Evolutionary conservation across 176 grass and related monocot genomes (phyloP), one percentile per base, ranked within the genome.

Genomic region (Oryza longistaminata): DNA sequence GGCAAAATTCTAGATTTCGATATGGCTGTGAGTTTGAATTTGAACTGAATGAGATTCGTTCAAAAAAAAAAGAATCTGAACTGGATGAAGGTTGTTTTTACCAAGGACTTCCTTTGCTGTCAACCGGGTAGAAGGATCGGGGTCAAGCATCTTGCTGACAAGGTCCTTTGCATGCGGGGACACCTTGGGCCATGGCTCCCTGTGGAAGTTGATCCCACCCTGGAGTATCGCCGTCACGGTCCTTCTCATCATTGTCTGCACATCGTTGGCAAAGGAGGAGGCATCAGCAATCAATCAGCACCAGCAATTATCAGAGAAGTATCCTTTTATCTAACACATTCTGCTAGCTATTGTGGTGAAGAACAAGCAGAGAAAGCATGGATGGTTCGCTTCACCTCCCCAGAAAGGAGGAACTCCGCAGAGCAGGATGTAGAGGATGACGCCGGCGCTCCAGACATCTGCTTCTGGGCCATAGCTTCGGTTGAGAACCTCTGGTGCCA

Each of bases 141-240:
- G 93, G 75, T 97, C 93, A 33, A 97, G 93, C 93, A 97, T 93
- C 66, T 79, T 75, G 81, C 72, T 89, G 58, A 95, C 88, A 66
- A 95, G 95, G 68, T 93, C 91, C 83, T 95, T 97, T 7, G 95
- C 95, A 86, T 83, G 91, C 19, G 90, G 87, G n/a, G 95, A 97
- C 61, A 97, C 82, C 82, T 86, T 95, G 45, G 87, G 82, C 95
- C 95, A 97, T 64, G 95, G 95, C 40, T 97, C 92, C 76, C 85
- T 91, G 58, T 95, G 74, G 19, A 95, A 92, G 55, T 89, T 85
- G 71, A 94, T 87, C 69, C 85, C 87, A 50, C 87, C 82, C 11
- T 60, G 68, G 11, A 97, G 78, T 78, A 97, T 97, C 3, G 93
- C 88, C 80, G 93, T 75, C 2, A 89, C 85, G 31, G 95, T 93